Evolutionary conservation across 768 basidiomycete species (phyloP), one percentile per base, ranked within the genome.

Genomic region (Amanita inopinata): DNA sequence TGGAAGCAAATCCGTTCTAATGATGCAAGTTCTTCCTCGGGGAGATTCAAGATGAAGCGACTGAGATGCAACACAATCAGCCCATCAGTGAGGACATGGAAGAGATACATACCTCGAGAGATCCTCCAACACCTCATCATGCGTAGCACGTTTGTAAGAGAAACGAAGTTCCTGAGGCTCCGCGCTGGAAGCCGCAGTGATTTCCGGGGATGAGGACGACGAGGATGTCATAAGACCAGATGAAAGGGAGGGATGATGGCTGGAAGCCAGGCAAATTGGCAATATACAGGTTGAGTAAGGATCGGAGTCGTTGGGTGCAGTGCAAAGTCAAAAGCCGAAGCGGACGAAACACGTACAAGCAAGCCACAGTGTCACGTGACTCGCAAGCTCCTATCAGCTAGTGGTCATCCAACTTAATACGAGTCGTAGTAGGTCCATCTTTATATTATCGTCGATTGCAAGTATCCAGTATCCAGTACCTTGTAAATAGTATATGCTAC

Each of bases 1-100:
- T 98, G 94, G 65, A 98, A 99, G 65, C 90, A 97, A 53, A 98
- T 80, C 46, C 96, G 79, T 56, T 96, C 93, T 42, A 94, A 70
- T 11, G 86, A 90, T 37, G 78, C 76, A 43, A 94, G 76, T 65
- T 99, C 96, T 57, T 87, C 84, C 49, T 86, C 82, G 15, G 96
- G 94, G 47, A 99, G 78, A 62, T 98, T 98, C 51, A 98, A 73
- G 52, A 99, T 88, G 60, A 98, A 98, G 38, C 96, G 89, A 60
- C 90, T 94, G 50, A 20, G 24, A 38, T 11, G 20, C 38, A n/a
- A 31, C 19, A 33, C 30, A 20, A 43, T 49, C 14, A 40, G 40
- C 28, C 46, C 46, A 54, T 46, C 17, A 30, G 42, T 41, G 50
- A 25, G 33, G 25, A 14, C 31, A 24, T 18, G n/a, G 22, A 47